These are phyloP conservation scores for Tulasnella calospora DNA, from an alignment of 768 basidiomycete genomes.

Conservation along the genomic window DNA sequence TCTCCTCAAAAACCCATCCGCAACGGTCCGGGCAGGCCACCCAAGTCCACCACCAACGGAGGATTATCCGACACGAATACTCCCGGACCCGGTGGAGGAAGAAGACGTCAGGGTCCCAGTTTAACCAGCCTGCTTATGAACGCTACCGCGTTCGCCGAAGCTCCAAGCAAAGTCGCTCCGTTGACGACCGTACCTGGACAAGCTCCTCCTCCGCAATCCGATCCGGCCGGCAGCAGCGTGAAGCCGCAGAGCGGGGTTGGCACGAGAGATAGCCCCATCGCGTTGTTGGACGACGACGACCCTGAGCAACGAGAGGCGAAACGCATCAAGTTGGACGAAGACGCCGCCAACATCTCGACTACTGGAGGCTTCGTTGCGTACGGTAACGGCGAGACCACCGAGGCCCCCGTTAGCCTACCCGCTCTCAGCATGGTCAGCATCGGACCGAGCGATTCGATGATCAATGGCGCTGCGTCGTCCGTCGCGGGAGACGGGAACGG, in stretches of 20 bases:
- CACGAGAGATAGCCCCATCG: constrained; percentile 51
- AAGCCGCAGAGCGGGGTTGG: constrained; percentile 38
- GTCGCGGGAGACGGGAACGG: not conserved
- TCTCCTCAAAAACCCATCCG: constrained; percentile 25
- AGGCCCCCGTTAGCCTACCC: constrained; percentile 50
- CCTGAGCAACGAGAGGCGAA: constrained; percentile 14
- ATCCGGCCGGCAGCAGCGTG: not conserved
- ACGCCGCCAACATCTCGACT: not conserved
- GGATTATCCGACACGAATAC: not conserved
- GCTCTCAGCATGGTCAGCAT: not conserved
- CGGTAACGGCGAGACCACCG: constrained; percentile 65
- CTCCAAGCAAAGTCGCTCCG: constrained; percentile 19
- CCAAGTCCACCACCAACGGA: not conserved
- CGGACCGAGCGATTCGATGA: constrained; percentile 3
- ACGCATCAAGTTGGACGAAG: constrained; percentile 27
- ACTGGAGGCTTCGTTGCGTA: constrained; percentile 23
- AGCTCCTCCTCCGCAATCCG: not conserved
- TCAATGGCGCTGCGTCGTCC: not conserved
- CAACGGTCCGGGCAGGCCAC: not conserved
- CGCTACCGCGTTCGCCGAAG: constrained; percentile 16
- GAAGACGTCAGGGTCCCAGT: constrained; percentile 6
- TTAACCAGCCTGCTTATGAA: constrained; percentile 16
- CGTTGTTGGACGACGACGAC: constrained; percentile 39
- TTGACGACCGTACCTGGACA: constrained; percentile 11
- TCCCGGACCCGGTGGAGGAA: not conserved